Percentiles rank a stretch among this genome's conserved stretches.
These are phyloP conservation scores for Cyberlindnera amylophila DNA, from an alignment of 805 yeast species.

Conservation along the genomic window DNA sequence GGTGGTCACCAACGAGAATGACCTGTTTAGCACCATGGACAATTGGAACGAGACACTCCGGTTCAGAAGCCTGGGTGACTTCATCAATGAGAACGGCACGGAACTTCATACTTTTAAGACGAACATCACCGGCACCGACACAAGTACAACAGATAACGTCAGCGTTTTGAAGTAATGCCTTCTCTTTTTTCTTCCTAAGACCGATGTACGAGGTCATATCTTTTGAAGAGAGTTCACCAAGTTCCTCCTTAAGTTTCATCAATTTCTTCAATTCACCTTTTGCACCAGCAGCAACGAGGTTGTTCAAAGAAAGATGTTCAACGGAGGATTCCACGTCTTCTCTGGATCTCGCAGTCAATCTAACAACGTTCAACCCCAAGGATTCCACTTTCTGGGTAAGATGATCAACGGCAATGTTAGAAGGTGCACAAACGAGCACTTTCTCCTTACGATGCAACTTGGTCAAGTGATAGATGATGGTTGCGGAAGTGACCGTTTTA, in stretches of 20 bases:
- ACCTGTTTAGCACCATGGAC: conserved; percentile 88
- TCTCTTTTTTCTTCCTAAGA: conserved; percentile 46
- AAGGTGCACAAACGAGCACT: conserved; percentile 89
- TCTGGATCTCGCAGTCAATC: conserved; percentile 71
- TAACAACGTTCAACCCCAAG: conserved; percentile 74
- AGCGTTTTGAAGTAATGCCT: conserved; percentile 45
- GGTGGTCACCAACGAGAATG: conserved; percentile 90
- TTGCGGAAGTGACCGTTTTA: conserved; percentile 89
- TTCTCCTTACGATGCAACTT: conserved; percentile 56
- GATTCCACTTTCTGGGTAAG: conserved; percentile 65
- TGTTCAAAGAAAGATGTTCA: conserved; percentile 53
- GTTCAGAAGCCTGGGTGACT: conserved; percentile 91
- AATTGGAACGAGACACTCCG: conserved; percentile 85
- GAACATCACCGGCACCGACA: conserved; percentile 82
- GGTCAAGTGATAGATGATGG: conserved; percentile 74
- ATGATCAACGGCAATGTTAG: conserved; percentile 93
- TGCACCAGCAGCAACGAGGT: conserved; percentile 44
- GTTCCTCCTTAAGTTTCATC: conserved; percentile 52
- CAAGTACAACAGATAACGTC: conserved; percentile 89
- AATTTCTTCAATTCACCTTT: conserved; percentile 57
- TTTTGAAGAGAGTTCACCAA: conserved; percentile 60
- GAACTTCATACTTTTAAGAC: conserved; percentile 55
- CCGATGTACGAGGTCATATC: conserved; percentile 47
- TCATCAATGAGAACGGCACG: conserved; percentile 86
- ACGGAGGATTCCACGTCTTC: conserved; percentile 76